These are phyloP conservation scores for Phlyctochytrium arcticum DNA, from an alignment of 192 early-diverging fungal species.

Conservation along the genomic window DNA sequence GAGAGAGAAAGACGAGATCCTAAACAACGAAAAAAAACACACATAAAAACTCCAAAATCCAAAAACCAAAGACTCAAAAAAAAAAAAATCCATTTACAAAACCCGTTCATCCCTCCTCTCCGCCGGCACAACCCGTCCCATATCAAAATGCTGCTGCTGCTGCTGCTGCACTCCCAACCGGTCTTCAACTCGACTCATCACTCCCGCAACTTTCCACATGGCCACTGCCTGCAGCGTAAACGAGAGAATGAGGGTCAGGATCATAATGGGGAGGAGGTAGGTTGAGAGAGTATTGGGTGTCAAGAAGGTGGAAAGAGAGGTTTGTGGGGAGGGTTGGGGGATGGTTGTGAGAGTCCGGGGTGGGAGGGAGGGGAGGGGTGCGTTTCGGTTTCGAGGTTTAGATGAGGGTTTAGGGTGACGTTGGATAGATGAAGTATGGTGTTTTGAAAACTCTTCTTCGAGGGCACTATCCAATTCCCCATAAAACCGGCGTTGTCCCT, in stretches of 20 bases:
- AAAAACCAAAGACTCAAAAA: too few species aligned
- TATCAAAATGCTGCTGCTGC: too few species aligned
- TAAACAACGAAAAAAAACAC: too few species aligned
- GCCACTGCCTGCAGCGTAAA: slow-evolving; percentile 8
- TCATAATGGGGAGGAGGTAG: not conserved
- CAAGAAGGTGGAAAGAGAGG: not conserved
- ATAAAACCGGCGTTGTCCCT: slow-evolving; percentile 6
- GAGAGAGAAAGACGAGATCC: too few species aligned
- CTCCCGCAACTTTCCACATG: slow-evolving; percentile 3
- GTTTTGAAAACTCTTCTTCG: not conserved
- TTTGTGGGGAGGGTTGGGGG: not conserved
- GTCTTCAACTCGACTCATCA: slow-evolving; percentile 3
- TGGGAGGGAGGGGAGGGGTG: not conserved
- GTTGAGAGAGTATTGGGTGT: not conserved
- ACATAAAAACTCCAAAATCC: too few species aligned
- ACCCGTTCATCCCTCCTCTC: too few species aligned
- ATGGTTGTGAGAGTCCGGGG: not conserved
- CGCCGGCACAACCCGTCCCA: too few species aligned
- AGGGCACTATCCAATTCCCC: slow-evolving; percentile 2
- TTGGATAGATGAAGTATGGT: not conserved
- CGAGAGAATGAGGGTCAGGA: slow-evolving; percentile 1
- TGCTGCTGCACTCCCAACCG: slow-evolving; percentile 3
- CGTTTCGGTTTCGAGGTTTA: not conserved
- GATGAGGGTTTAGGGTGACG: not conserved
- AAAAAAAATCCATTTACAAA: too few species aligned